Base-by-base conservation (phyloP, 2,329 filamentous ascomycete species). In the Colletotrichum salicis region DNA sequence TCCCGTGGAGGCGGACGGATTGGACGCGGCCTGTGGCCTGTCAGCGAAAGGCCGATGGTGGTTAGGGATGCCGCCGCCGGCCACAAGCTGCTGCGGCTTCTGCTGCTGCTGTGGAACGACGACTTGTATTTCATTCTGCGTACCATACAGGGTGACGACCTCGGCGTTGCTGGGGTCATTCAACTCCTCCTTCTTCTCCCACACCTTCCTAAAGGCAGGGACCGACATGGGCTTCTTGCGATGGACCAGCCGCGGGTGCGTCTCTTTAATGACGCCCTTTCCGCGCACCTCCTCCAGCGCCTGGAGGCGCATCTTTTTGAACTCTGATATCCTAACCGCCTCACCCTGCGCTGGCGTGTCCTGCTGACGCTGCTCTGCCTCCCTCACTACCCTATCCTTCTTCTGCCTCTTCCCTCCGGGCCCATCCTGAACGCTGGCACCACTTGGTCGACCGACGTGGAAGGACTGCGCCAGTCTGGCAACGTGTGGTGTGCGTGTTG, bases 1-100 rank as follows among this genome's bases (percentile, higher is more conserved):
- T 91, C 75, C 95, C 92, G 66, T 90, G 88, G 59, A 89, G 86
- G 73, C 94, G 93, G 78, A 93, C 88, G 58, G 91, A 91, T 77
- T 88, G 86, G 74, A 97, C 87, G 79, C 94, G 94, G 81, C 95
- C 94, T 91, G 71, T 68, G 72, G 57, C 71, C 58, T 60, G 62
- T 63, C 60, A 63, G 60, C 60, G 22, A 54, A 51, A 29, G 45
- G 60, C 60, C 60, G 60, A 37, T 54, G 60, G 41, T 62, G 27
- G 31, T 63, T 54, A 63, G 60, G 48, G 60, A 63, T 12, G 13
- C 24, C n/a, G 13, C 24, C 31, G 29, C 45, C 45, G 57, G 31
- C 54, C 55, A 27, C 31, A 24, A 55, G 64, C 48, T 31, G 52
- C 41, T 48, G 41, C 41, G 15, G 41, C 41, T 19, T 10, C 8